phyloP scores from a whole-genome alignment of 208 protist genomes.

The Leishmania amazonensis region DNA sequence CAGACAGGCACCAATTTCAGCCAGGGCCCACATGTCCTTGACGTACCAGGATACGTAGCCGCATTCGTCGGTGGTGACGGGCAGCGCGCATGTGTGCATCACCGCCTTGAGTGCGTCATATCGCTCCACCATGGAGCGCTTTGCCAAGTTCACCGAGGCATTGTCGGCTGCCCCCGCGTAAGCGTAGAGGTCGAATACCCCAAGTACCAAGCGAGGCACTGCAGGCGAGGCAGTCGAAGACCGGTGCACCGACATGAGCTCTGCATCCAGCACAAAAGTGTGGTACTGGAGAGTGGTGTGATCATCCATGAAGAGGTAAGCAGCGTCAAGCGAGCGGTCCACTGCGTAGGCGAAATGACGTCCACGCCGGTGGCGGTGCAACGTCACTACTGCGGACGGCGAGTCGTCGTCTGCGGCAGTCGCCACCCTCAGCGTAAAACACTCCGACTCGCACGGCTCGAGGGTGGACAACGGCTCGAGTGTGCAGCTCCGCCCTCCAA shows the following conservation, averaged over 20 bases:
- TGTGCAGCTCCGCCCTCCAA: not conserved
- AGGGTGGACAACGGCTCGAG: not conserved
- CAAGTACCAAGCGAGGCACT: constrained; percentile 31
- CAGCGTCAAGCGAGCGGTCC: constrained; percentile 59
- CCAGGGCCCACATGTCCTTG: constrained; percentile 67
- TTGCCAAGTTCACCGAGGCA: constrained; percentile 11
- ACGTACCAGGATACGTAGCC: constrained; percentile 42
- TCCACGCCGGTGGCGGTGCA: constrained; percentile 8
- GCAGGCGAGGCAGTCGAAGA: not conserved
- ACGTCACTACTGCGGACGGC: not conserved
- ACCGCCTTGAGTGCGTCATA: constrained; percentile 41
- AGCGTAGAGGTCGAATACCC: constrained; percentile 59
- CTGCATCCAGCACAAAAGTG: constrained; percentile 58
- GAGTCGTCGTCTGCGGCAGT: not conserved
- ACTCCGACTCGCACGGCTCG: not conserved
- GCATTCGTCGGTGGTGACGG: not conserved
- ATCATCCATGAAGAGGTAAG: constrained; percentile 58
- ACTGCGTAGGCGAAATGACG: constrained; percentile 47
- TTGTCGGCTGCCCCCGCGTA: constrained; percentile 24
- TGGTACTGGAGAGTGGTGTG: constrained; percentile 19
- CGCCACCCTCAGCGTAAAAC: constrained; percentile 6
- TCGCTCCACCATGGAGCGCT: constrained; percentile 38
- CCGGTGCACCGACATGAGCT: constrained; percentile 51
- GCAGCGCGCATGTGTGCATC: constrained; percentile 25
- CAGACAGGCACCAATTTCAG: constrained; percentile 42